A percentile compares a stretch with the other conserved stretches of the same genome.
Conservation (phyloP, 805 yeast species). For the Kregervanrija fluxuum region DNA sequence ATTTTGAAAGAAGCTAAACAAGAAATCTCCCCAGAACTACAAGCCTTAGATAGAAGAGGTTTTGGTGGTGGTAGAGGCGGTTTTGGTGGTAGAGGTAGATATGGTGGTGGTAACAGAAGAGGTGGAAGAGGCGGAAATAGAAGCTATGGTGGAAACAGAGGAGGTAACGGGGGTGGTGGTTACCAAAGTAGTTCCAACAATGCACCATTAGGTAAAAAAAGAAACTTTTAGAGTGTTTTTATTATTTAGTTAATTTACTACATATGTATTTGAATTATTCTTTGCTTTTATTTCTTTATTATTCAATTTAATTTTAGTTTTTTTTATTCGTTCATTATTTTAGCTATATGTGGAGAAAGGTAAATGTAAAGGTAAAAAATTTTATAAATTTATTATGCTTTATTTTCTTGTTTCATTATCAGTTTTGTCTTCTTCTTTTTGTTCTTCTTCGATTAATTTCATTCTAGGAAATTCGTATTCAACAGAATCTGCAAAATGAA, state of each 20-base stretch:
- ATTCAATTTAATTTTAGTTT: too few species aligned
- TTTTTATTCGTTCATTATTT: too few species aligned
- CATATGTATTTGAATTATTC: too few species aligned
- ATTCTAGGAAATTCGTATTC: slow-evolving; percentile 10
- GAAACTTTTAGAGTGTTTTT: slow-evolving; percentile 25
- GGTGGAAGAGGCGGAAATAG: slow-evolving; percentile 28
- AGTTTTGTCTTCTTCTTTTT: neutral
- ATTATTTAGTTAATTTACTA: neutral
- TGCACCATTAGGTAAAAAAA: slow-evolving; percentile 41
- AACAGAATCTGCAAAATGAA: slow-evolving; percentile 11
- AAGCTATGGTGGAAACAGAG: slow-evolving; percentile 26
- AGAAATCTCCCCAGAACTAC: slow-evolving; percentile 72
- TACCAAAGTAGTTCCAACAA: slow-evolving; percentile 21
- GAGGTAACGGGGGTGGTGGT: slow-evolving; percentile 28
- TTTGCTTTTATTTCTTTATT: too few species aligned
- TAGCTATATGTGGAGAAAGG: too few species aligned
- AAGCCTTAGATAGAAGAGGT: slow-evolving; percentile 68
- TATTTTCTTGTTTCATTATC: neutral
- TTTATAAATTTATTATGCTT: too few species aligned
- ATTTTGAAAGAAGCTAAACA: slow-evolving; percentile 96
- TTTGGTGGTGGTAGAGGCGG: slow-evolving; percentile 47
- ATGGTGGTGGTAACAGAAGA: slow-evolving; percentile 35
- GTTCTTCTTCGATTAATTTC: slow-evolving; percentile 1
- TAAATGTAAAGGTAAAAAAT: too few species aligned
- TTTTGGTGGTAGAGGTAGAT: slow-evolving; percentile 48